These are phyloP conservation scores for Colletotrichum chlorophyti DNA, from an alignment of 2,329 filamentous ascomycete species.

Conservation along the genomic window DNA sequence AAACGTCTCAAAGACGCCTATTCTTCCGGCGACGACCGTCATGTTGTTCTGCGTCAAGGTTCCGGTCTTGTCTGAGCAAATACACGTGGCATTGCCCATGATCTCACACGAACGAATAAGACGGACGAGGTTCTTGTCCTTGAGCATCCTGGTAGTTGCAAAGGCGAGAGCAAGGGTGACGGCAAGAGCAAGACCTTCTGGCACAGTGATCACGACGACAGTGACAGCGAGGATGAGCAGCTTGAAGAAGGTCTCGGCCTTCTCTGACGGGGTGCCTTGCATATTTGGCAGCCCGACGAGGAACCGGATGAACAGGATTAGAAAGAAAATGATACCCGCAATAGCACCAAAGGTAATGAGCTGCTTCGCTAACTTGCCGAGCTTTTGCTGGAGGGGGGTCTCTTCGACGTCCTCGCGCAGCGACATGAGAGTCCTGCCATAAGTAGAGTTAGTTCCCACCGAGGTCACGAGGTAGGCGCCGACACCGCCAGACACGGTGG, in stretches of 20 bases:
- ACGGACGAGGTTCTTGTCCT: constrained; percentile 68
- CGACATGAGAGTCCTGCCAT: constrained; percentile 81
- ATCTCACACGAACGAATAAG: constrained; percentile 66
- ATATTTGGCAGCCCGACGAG: constrained; percentile 39
- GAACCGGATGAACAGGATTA: constrained; percentile 48
- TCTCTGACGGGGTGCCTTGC: constrained; percentile 45
- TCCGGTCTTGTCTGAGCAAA: constrained; percentile 72
- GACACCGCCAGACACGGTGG: constrained; percentile 78
- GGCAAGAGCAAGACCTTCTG: constrained; percentile 67
- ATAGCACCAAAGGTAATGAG: constrained; percentile 58
- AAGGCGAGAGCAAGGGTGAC: constrained; percentile 68
- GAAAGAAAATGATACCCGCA: constrained; percentile 50
- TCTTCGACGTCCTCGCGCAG: constrained; percentile 78
- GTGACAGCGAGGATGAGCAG: constrained; percentile 66
- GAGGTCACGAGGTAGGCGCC: constrained; percentile 80
- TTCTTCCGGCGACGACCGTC: constrained; percentile 63
- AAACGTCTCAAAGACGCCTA: constrained; percentile 51
- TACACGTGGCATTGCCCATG: constrained; percentile 69
- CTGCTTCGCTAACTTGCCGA: constrained; percentile 79
- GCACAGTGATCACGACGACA: constrained; percentile 65
- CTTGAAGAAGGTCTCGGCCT: constrained; percentile 62
- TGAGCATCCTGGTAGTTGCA: constrained; percentile 67
- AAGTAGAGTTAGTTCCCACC: constrained; percentile 75
- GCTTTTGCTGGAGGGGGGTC: constrained; percentile 79
- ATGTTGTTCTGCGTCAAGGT: constrained; percentile 71